Percentiles rank a stretch among this genome's conserved stretches.
Evolutionary conservation across 1,284 basidiomycete genomes (phyloP).

Genomic region (Ceratobasidium sp.): DNA sequence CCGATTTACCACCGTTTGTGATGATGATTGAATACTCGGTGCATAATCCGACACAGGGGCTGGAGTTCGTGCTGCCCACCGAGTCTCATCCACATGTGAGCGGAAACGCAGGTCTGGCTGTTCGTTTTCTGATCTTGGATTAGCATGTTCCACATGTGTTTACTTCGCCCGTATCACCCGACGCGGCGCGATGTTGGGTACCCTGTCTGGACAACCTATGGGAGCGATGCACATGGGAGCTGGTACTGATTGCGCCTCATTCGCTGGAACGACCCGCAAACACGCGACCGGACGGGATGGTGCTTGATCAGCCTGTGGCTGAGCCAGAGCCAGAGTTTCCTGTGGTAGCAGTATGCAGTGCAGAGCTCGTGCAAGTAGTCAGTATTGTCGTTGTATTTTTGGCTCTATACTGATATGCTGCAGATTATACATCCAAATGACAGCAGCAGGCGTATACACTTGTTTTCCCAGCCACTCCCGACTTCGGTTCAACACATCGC

Average conservation of each 20-base stretch:
- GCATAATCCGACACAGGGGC: conserved; percentile 84
- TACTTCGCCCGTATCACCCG: conserved; percentile 88
- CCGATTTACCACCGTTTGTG: conserved; percentile 40
- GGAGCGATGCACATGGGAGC: conserved; percentile 99
- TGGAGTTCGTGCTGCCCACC: conserved; percentile 86
- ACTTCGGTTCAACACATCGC: conserved; percentile 96
- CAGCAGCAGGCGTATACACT: conserved; percentile 93
- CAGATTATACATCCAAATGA: conserved; percentile 94
- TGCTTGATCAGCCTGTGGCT: conserved; percentile 22
- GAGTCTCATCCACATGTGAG: conserved; percentile 87
- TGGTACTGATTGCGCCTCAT: conserved; percentile 94
- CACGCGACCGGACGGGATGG: conserved; percentile 31
- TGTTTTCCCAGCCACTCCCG: conserved; percentile 88
- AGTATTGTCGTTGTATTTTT: conserved; percentile 51
- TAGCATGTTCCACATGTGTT: conserved; percentile 94
- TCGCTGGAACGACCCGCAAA: conserved; percentile 74
- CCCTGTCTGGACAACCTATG: conserved; percentile 96
- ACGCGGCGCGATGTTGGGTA: conserved; percentile 95
- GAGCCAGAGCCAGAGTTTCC: conserved; percentile 67
- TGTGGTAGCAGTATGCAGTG: conserved; percentile 91
- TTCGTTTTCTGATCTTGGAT: conserved; percentile 46
- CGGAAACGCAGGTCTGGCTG: conserved; percentile 50
- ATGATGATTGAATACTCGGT: conserved; percentile 56
- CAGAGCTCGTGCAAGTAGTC: conserved; percentile 93
- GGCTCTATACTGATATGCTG: conserved; percentile 49